phyloP scores from a whole-genome alignment of 108 stramenopile genomes.

The Hondaea fermentalgiana region DNA sequence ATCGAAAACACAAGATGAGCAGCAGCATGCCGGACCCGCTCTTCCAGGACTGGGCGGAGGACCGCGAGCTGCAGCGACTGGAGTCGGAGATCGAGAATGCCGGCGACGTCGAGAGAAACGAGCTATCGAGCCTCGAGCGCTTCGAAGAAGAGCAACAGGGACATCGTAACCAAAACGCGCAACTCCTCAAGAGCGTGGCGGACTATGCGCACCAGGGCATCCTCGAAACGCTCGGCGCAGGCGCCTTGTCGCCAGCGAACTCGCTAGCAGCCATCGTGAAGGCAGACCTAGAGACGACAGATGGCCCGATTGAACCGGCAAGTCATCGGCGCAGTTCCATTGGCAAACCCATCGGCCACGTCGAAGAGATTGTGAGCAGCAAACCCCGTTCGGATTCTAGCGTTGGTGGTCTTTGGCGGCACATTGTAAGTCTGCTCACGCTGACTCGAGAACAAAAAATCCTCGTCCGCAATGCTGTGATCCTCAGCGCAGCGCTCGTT shows the following conservation, averaged over 20 bases:
- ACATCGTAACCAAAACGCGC: not conserved
- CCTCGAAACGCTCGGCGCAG: not conserved
- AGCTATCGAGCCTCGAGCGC: not conserved
- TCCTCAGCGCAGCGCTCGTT: not conserved
- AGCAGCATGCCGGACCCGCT: not conserved
- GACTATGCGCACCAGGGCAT: not conserved
- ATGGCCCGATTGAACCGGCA: too few species aligned
- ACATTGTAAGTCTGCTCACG: too few species aligned
- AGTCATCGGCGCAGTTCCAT: too few species aligned
- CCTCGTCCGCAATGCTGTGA: not conserved
- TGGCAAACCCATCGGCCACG: too few species aligned
- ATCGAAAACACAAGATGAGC: too few species aligned
- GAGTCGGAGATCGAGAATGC: not conserved
- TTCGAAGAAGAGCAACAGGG: not conserved
- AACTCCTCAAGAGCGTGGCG: not conserved
- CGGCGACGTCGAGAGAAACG: not conserved
- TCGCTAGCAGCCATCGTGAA: too few species aligned
- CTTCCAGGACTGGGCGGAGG: not conserved
- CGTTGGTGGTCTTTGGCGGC: too few species aligned
- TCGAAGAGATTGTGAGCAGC: too few species aligned
- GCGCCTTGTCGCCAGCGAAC: too few species aligned
- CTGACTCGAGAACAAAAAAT: not conserved
- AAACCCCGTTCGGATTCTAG: too few species aligned
- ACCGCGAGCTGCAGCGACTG: not conserved
- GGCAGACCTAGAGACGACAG: too few species aligned